Conservation (phyloP, 1,284 basidiomycete genomes). For the Cutaneotrichosporon curvatum region DNA sequence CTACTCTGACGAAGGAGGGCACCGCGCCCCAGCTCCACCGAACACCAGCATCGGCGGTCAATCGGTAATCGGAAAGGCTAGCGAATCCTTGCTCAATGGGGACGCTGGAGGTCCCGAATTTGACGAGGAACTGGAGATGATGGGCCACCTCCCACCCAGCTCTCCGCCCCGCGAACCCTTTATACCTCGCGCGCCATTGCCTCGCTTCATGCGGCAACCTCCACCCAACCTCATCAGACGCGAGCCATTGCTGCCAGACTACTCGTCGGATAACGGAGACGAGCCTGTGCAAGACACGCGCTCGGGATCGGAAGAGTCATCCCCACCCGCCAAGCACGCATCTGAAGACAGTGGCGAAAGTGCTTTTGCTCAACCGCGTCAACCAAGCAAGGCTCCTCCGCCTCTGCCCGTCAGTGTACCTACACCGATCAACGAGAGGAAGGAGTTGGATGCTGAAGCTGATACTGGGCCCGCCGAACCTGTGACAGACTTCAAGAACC, state of each 20-base stretch:
- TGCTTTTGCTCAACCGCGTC: not conserved
- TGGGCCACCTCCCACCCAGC: slow-evolving; percentile 31
- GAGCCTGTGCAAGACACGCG: no score
- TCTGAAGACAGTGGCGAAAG: no score
- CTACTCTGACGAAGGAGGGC: slow-evolving; percentile 27
- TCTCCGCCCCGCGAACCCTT: slow-evolving; percentile 24
- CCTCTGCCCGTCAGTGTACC: slow-evolving; percentile 33
- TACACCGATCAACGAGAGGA: slow-evolving; percentile 32
- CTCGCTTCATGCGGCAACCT: not conserved
- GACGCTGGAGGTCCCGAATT: slow-evolving; percentile 26
- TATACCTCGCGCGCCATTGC: not conserved
- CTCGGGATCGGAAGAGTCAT: no score
- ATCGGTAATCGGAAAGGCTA: slow-evolving; percentile 9
- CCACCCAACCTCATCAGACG: not conserved
- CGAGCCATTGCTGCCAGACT: no score
- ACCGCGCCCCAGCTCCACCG: slow-evolving; percentile 27
- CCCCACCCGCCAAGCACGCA: no score
- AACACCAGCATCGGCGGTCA: slow-evolving; percentile 18
- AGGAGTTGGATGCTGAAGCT: not conserved
- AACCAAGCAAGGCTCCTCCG: not conserved
- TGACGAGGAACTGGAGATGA: slow-evolving; percentile 35
- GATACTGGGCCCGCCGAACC: not conserved
- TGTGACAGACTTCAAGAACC: no score
- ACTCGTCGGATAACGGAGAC: no score
- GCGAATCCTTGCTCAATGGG: slow-evolving; percentile 31